Base-by-base conservation (phyloP, 2,329 filamentous ascomycete species). In the Moelleriella libera region DNA sequence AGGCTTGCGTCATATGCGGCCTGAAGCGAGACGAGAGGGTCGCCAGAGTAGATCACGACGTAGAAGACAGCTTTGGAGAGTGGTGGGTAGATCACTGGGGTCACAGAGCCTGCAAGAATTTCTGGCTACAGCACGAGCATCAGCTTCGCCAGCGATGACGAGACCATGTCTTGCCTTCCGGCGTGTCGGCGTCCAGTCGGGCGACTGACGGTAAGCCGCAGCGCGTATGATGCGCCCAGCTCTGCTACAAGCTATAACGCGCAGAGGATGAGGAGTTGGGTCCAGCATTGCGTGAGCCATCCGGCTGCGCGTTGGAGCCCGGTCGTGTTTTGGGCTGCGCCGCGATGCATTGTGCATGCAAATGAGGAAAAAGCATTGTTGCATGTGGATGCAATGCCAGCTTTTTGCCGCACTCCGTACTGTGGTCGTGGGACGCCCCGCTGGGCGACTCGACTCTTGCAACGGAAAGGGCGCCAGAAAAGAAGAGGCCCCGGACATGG, bases 21-120 rank as follows among this genome's bases (percentile, higher is more conserved):
- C 65, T 97, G 53, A 92, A 86, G 67, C 73, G 90, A 53, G 88
- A 95, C 41, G 90, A 97, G 66, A 75, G 90, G 45, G 72, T 96
- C 9, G 63, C 68, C 21, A 87, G 82, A 58, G 76, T 92, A 34
- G 88, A 94, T 58, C 69, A 81, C 46, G 74, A 82, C 30, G 79
- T 94, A 7, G 82, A 90, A 57, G 90, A 97, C 63, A 88, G 85
- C 61, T 96, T 96, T 69, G 88, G 88, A 10, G 90, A 97, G 68
- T 97, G 88, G 87, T 97, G 90, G 90, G 72, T 84, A 41, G 88
- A 96, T 43, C 83, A 90, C 62, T 89, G 88, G 83, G 87, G 83
- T 0, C 85, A 89, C 64, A 70, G 78, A 51, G 76, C 78, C 21
- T 97, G 90, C 65, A 78, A 78, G 60, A 83, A 84, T 52, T 95